A percentile compares a stretch with the other conserved stretches of the same genome.
Conservation (phyloP, 163 green algal genomes). For the Volvox carteri region DNA sequence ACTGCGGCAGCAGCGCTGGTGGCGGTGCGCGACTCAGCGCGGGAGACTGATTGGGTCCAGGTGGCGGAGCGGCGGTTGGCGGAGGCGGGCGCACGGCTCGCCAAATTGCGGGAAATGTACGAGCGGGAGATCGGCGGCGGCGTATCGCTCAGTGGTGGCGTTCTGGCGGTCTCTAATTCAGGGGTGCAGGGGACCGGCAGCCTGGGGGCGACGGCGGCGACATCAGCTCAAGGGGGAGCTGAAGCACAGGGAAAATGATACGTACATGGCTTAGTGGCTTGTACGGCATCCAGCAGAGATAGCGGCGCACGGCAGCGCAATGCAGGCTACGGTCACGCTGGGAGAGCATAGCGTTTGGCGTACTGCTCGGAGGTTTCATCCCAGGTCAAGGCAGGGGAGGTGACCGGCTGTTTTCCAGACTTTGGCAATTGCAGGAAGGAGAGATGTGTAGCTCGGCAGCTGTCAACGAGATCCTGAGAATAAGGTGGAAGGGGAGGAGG, state of each 20-base stretch:
- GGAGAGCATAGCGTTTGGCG: too few species aligned
- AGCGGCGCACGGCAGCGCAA: too few species aligned
- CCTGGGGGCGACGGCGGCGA: neutral
- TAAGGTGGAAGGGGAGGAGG: too few species aligned
- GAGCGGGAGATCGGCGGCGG: constrained; percentile 38
- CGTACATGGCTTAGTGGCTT: too few species aligned
- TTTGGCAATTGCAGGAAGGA: too few species aligned
- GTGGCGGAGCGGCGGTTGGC: constrained; percentile 21
- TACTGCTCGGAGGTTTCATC: too few species aligned
- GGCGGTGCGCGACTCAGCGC: neutral
- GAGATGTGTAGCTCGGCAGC: too few species aligned
- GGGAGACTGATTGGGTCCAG: neutral
- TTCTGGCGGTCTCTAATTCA: constrained; percentile 39
- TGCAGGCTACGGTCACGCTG: too few species aligned
- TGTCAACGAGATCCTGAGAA: too few species aligned
- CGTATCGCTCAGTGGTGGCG: constrained; percentile 40
- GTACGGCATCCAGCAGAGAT: too few species aligned
- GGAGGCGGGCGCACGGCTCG: constrained; percentile 18
- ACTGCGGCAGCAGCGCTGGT: neutral
- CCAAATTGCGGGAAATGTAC: constrained; percentile 55
- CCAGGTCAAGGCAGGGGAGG: too few species aligned
- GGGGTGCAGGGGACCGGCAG: constrained; percentile 29
- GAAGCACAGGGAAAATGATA: neutral
- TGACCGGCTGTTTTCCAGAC: too few species aligned
- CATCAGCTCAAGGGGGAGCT: neutral